Evolutionary conservation across 257 asterid genomes (phyloP), one percentile per base, ranked within the genome.

Genomic region (Agastache rugosa): DNA sequence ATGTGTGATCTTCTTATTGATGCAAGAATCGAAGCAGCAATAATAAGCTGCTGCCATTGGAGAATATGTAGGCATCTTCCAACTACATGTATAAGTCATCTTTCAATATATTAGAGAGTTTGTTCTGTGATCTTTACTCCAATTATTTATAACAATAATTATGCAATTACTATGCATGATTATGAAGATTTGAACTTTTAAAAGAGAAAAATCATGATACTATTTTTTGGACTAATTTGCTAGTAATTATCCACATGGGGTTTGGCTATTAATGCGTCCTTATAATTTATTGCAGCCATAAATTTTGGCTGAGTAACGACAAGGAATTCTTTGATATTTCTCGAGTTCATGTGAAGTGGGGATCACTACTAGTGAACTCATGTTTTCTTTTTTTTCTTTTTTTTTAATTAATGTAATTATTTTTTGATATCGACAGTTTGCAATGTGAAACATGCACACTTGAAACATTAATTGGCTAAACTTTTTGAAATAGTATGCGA

Each of bases 211-310:
- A 68, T 39, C 62, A 58, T 12, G 0, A 11, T 27, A 12, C 63
- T 19, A 11, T 37, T 50, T 58, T 2, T 63, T 42, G 69, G 58
- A 41, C 37, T 67, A 2, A 62, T 25, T 75, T 22, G 25, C 4
- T 1, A 69, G 67, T 60, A 61, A 67, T 72, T 60, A 16, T 8
- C 64, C 76, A 72, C 72, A 42, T 61, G 75, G 60, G 5, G 37
- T 74, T 69, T 74, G 56, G 59, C 8, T 60, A 7, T 19, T 44
- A 47, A 2, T 31, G 2, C n/a, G 37, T 44, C 62, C 6, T 31
- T 31, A 4, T 31, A 70, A 78, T 25, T 71, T 75, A 81, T 75
- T 75, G 67, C 80, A 78, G 31, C 88, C 87, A 81, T 75, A 84
- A 51, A 77, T 51, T 69, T 27, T 65, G 77, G 83, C 67, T 48